Percentiles rank a stretch among this genome's conserved stretches.
Conservation (phyloP, 306 rosid genomes). For the Cicer arietinum region DNA sequence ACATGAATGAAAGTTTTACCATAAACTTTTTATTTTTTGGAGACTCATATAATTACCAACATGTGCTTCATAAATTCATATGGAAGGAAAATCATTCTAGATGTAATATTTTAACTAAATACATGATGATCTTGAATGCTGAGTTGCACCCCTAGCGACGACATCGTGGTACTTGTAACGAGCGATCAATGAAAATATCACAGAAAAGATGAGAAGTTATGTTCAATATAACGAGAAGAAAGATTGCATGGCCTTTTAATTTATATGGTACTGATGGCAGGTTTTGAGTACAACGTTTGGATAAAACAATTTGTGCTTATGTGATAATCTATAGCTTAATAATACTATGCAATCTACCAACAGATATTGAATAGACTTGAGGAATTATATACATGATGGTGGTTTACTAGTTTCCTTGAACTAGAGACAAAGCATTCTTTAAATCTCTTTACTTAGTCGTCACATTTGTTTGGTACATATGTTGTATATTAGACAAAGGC, state of each 20-base stretch:
- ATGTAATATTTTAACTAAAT: slow-evolving; percentile 18
- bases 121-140: slow-evolving; percentile 58
- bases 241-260: slow-evolving; percentile 23
- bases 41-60: not conserved
- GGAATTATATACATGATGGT: slow-evolving; percentile 31
- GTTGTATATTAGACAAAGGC: slow-evolving; percentile 41
- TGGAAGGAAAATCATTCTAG: slow-evolving; percentile 1
- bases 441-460: slow-evolving; percentile 81
- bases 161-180: slow-evolving; percentile 43
- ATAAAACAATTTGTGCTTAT: slow-evolving; percentile 34
- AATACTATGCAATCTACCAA: slow-evolving; percentile 43
- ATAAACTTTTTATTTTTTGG: not conserved
- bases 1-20: not conserved
- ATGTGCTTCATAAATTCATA: not conserved
- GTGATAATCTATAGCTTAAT: not conserved
- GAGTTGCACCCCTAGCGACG: slow-evolving; percentile 54
- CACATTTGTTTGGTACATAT: slow-evolving; percentile 57
- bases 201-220: slow-evolving; percentile 36
- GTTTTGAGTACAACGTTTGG: slow-evolving; percentile 31
- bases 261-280: not conserved
- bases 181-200: slow-evolving; percentile 23
- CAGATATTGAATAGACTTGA: slow-evolving; percentile 34
- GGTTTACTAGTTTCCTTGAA: slow-evolving; percentile 54
- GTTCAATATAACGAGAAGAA: slow-evolving; percentile 29
- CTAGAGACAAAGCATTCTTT: slow-evolving; percentile 52